Evolutionary conservation across 495 filamentous ascomycete genomes (phyloP), one percentile per base, ranked within the genome.

Genomic region (Neurospora intermedia): DNA sequence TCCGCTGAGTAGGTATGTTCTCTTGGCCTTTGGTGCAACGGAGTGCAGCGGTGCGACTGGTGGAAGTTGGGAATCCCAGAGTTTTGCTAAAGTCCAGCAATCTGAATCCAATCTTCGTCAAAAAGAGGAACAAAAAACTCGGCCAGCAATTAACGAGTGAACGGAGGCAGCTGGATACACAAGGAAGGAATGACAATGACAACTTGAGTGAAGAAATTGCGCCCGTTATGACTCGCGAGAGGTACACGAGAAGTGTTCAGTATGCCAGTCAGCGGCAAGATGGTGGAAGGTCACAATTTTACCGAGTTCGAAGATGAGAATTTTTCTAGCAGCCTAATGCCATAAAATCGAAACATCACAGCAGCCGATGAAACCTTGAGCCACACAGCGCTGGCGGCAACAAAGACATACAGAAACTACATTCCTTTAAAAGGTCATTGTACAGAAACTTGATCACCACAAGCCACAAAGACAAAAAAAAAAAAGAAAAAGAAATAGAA

Each of bases 1-100:
- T 23, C 10, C 27, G 54, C 9, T 5, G 13, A 35, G 0, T 15
- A 35, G 18, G 0, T 15, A 35, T 35, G 13, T 6, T 6, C 54
- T 62, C 7, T 16, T 6, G n/a, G 3, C 18, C 45, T 48, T 1
- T 1, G n/a, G 11, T 2, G 11, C 48, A 59, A 31, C 27, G 27
- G 27, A 16, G 23, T 27, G 0, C 8, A 16, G 54, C 23, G 23
- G 6, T 16, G 6, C 6, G 35, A 9, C 35, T 66, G 54, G 4
- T 3, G 27, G 54, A 3, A 5, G 0, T 54, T 2, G 2, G 20
- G 15, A 27, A 1, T 15, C 5, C 4, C 20, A 15, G 6, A 13
- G 5, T 6, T 13, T 10, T 15, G 20, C 2, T 59, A 11, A 59
- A 27, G 20, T 23, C 13, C 11, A 13, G 46, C 10, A 23, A 31